Evolutionary conservation across 331 rosid species (phyloP).

Genomic region (Quercus lobata): DNA sequence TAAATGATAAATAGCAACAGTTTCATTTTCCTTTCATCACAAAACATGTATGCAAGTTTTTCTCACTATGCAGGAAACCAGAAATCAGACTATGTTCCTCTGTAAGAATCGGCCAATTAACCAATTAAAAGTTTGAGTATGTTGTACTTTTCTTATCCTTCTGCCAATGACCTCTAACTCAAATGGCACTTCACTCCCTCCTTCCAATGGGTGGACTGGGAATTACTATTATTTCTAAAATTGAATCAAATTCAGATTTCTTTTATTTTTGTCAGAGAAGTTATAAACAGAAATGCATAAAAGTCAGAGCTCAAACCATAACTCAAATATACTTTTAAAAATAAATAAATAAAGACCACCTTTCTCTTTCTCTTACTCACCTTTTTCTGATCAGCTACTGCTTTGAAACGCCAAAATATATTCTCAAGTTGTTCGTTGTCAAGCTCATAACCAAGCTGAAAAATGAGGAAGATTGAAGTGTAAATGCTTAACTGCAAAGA

Average conservation of each 20-base stretch:
- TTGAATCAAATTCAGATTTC: not conserved
- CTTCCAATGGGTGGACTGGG: too few species aligned
- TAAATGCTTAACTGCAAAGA: conserved; percentile 8
- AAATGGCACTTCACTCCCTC: too few species aligned
- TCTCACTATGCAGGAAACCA: not conserved
- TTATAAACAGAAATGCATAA: not conserved
- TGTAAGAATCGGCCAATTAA: not conserved
- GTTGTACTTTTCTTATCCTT: too few species aligned
- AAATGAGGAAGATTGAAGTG: conserved; percentile 7
- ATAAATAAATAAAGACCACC: not conserved
- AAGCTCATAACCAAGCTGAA: conserved; percentile 96
- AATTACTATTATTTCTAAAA: not conserved
- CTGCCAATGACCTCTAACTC: too few species aligned
- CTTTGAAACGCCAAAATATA: conserved; percentile 89
- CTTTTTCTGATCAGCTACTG: conserved; percentile 93
- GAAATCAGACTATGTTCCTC: not conserved
- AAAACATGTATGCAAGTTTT: not conserved
- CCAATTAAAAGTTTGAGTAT: not conserved
- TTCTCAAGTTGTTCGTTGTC: conserved; percentile 56
- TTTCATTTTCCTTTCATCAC: not conserved
- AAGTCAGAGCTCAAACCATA: not conserved
- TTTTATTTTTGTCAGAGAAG: not conserved
- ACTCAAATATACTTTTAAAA: not conserved
- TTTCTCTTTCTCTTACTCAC: conserved; percentile 26
- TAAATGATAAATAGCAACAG: not conserved